Percentiles rank a stretch among this genome's conserved stretches.
These are phyloP conservation scores for Teratosphaeria zuluensis DNA, from an alignment of 2,329 filamentous ascomycete genomes.

Conservation along the genomic window DNA sequence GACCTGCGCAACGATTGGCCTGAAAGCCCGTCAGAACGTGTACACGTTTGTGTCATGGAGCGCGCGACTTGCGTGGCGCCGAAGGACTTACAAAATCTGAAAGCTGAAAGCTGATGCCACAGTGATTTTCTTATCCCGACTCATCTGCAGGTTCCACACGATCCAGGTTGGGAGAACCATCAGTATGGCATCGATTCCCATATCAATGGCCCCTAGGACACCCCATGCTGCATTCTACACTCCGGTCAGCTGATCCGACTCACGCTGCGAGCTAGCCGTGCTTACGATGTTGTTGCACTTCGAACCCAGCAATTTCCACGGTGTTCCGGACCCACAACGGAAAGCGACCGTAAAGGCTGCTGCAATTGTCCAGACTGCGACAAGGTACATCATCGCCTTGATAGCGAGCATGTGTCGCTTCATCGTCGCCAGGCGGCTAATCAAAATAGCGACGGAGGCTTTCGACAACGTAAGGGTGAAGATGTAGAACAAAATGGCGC, in stretches of 20 bases:
- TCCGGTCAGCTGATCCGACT: not conserved
- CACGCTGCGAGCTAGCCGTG: not conserved
- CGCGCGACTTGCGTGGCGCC: not conserved
- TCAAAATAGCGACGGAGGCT: not conserved
- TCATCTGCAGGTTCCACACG: not conserved
- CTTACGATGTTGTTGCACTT: not conserved
- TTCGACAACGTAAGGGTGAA: not conserved
- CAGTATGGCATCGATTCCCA: not conserved
- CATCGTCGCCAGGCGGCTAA: not conserved
- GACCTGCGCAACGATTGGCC: not conserved
- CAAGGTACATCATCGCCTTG: not conserved
- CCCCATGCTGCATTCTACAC: not conserved
- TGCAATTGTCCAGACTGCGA: not conserved
- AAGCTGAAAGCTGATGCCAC: not conserved
- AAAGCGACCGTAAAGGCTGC: not conserved
- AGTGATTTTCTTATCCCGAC: not conserved
- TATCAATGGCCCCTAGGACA: not conserved
- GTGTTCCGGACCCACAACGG: not conserved
- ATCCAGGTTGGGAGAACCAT: not conserved
- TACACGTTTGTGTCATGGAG: not conserved
- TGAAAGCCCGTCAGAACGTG: not conserved
- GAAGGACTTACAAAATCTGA: not conserved
- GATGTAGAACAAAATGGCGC: not conserved
- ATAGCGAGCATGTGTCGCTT: not conserved
- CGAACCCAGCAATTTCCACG: not conserved